These are phyloP conservation scores for Rhodosporidiobolus odoratus DNA, from an alignment of 768 basidiomycete genomes.

Conservation along the genomic window DNA sequence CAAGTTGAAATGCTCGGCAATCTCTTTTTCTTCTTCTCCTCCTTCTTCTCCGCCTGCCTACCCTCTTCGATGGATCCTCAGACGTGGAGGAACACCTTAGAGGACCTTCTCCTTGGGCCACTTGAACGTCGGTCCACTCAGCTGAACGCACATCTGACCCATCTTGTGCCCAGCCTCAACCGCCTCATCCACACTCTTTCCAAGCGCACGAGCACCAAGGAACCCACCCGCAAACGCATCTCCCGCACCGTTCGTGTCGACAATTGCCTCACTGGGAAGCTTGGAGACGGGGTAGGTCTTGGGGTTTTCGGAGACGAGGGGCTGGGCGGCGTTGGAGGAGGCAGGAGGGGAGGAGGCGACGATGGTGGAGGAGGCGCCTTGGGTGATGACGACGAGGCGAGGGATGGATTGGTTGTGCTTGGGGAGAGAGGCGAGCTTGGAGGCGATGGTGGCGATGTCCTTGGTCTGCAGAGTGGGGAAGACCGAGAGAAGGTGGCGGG, in stretches of 20 bases:
- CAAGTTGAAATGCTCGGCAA: background rate
- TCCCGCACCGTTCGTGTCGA: conserved; percentile 97
- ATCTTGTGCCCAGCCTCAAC: conserved; percentile 82
- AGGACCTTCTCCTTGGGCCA: conserved; percentile 40
- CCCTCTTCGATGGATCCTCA: background rate
- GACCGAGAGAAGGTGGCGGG: background rate
- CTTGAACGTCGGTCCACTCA: conserved; percentile 52
- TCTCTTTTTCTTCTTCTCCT: conserved; percentile 18
- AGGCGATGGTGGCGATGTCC: conserved; percentile 65
- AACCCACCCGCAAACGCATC: conserved; percentile 97
- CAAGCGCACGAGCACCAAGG: conserved; percentile 73
- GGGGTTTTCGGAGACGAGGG: conserved; percentile 36
- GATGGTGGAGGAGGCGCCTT: conserved; percentile 73
- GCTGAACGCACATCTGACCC: conserved; percentile 75
- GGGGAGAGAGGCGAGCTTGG: conserved; percentile 63
- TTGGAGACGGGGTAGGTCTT: conserved; percentile 57
- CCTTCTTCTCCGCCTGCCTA: background rate
- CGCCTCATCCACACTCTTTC: conserved; percentile 69
- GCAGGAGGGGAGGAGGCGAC: conserved; percentile 61
- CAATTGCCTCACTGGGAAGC: conserved; percentile 62
- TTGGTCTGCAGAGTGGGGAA: conserved; percentile 49
- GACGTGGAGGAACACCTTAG: conserved; percentile 9
- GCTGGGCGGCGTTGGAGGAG: conserved; percentile 47
- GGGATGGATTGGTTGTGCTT: conserved; percentile 67
- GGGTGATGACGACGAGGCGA: conserved; percentile 83